phyloP scores from a whole-genome alignment of 2,329 filamentous ascomycete species.

The Alternaria hordeiaustralica region DNA sequence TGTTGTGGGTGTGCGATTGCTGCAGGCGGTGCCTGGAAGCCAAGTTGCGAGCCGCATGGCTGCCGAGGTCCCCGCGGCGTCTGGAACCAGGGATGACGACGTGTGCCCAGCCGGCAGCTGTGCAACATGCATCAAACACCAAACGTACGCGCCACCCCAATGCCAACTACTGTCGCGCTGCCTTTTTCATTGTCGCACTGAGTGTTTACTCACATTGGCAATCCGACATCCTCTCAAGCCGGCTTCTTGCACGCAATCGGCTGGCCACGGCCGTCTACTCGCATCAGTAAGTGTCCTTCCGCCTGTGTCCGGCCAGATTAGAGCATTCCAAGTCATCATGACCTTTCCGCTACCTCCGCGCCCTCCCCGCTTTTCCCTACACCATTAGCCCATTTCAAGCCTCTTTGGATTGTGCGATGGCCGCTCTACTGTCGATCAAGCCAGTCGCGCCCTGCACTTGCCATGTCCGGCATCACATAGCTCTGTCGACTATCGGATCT shows the following conservation, averaged over 20 bases:
- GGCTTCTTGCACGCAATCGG: background rate
- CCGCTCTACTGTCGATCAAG: background rate
- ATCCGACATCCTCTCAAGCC: background rate
- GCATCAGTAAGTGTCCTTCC: conserved; percentile 30
- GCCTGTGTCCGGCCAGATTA: conserved; percentile 25
- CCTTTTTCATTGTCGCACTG: background rate
- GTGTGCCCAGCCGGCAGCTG: conserved; percentile 12
- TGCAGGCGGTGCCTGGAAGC: conserved; percentile 8
- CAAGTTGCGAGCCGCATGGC: conserved; percentile 15
- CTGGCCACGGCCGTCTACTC: background rate
- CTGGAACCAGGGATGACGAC: conserved; percentile 10
- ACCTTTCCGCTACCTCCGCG: conserved; percentile 31
- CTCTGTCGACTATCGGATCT: conserved; percentile 11
- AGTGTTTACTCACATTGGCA: background rate
- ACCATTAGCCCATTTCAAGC: conserved; percentile 18
- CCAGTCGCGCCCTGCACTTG: conserved; percentile 22
- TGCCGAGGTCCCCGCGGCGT: conserved; percentile 9
- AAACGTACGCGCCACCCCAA: conserved; percentile 12
- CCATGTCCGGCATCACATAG: conserved; percentile 1
- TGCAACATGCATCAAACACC: conserved; percentile 12
- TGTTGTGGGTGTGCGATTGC: conserved; percentile 1
- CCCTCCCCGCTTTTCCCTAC: conserved; percentile 19
- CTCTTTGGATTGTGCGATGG: background rate
- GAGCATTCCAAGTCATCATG: conserved; percentile 28
- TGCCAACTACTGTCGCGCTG: background rate